Conservation (phyloP, 176 grass and related monocot species). For the Alopecurus myosuroides region DNA sequence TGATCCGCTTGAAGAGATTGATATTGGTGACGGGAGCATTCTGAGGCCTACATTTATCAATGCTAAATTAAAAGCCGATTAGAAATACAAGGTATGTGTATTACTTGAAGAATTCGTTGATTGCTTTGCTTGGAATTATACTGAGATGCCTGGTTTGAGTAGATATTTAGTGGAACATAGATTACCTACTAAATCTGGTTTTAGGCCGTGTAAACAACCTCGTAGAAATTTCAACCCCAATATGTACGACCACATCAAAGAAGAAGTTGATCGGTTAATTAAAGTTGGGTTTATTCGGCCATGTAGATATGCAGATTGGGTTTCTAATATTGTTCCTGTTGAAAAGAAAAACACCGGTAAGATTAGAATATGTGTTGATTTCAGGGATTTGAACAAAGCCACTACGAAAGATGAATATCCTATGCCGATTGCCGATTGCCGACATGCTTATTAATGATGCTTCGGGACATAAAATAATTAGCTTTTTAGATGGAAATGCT, state of each 20-base stretch:
- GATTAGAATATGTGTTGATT: neutral
- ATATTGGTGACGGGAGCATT: neutral
- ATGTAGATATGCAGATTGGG: neutral
- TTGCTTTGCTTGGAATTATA: neutral
- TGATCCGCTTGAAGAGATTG: neutral
- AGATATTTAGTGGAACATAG: too few species aligned
- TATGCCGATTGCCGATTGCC: neutral
- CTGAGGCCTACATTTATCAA: neutral
- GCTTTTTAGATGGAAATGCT: neutral
- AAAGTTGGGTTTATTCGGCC: neutral
- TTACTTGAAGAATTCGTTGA: slow-evolving; percentile 9
- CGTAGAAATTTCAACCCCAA: neutral
- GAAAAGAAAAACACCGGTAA: neutral
- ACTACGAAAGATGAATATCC: slow-evolving; percentile 13
- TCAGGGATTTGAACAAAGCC: neutral
- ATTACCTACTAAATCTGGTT: too few species aligned
- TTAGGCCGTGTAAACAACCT: too few species aligned
- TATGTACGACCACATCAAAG: neutral
- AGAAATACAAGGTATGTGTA: neutral
- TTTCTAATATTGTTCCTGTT: neutral
- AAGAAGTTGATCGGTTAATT: neutral
- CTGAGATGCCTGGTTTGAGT: neutral
- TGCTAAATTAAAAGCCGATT: neutral
- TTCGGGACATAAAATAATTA: neutral
- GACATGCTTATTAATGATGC: neutral